Evolutionary conservation across 192 early-diverging fungal species (phyloP), one percentile per base, ranked within the genome.

Genomic region (Dimargaris cristalligena): DNA sequence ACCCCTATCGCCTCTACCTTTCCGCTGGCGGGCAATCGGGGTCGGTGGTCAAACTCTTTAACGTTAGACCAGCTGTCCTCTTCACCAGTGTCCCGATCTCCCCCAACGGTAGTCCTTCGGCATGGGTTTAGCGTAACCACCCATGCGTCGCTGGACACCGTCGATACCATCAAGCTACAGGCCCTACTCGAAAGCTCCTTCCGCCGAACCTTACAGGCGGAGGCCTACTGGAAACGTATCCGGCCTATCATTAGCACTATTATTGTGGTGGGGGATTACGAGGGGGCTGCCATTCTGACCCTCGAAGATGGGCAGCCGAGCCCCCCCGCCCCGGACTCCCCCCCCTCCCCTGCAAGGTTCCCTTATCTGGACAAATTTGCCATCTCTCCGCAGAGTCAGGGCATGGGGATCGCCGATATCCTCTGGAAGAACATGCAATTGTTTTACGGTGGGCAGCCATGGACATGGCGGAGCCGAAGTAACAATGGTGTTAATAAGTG

Each of bases 401-500:
- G 94, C 11, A 88, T 87, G 25, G 94, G 94, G 0, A 79, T 92
- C 47, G 90, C 92, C 0, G 94, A 97, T 65, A 92, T 93, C n/a
- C 64, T 97, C 48, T 97, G 94, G 94, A 79, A 82, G 44, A 75
- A 80, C 61, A 66, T 94, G 59, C 70, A 74, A 30, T 74, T 76
- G 38, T 73, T 70, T 29, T 92, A 86, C 67, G 78, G 80, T 0
- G 78, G 84, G 54, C 65, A 62, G 52, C 51, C 51, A 4, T 52
- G 87, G 34, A 73, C 83, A 41, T 97, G 94, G 94, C 69, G 92
- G 60, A 86, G 83, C 61, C 78, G 92, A 41, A 74, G 72, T 8
- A 78, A 82, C 44, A 97, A 97, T 60, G 85, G 82, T 0, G 91
- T 97, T 4, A 97, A 97, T 64, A 88, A 87, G 64, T 97, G 94